phyloP scores from a whole-genome alignment of 139 green algal species.

The Haematococcus lacustris region DNA sequence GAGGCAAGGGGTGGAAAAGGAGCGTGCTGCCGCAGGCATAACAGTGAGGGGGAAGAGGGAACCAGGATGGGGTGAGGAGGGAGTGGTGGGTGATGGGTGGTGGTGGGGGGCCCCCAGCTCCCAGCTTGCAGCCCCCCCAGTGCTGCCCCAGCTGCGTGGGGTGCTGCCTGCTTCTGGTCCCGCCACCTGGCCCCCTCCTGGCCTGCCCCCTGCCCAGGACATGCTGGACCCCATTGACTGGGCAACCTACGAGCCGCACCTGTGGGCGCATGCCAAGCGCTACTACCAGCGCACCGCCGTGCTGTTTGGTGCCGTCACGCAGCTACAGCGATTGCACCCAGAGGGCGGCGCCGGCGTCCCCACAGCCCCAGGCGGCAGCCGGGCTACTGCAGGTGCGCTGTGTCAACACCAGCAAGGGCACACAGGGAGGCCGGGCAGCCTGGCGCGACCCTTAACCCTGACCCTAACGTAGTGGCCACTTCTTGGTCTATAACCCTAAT shows the following conservation, averaged over 20 bases:
- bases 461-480: too few species aligned
- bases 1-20: too few species aligned
- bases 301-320: conserved; percentile 66
- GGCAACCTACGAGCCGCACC: conserved; percentile 92
- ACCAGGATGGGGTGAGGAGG: background rate
- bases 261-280: conserved; percentile 68
- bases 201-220: conserved; percentile 27
- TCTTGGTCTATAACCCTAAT: too few species aligned
- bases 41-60: background rate
- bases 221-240: conserved; percentile 95
- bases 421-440: too few species aligned
- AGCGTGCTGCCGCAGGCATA: background rate
- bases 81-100: background rate
- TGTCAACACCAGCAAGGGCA: conserved; percentile 5
- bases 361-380: background rate
- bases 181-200: background rate
- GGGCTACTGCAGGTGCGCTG: background rate
- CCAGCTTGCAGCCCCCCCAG: too few species aligned
- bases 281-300: conserved; percentile 59
- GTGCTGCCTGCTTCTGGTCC: background rate
- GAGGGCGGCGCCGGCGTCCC: too few species aligned
- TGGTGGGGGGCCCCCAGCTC: background rate
- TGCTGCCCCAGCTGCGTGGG: background rate
- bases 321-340: conserved; percentile 35
- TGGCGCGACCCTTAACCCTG: too few species aligned